Evolutionary conservation across 2,329 filamentous ascomycete genomes (phyloP).

Genomic region (Apiospora rasikravindrae): DNA sequence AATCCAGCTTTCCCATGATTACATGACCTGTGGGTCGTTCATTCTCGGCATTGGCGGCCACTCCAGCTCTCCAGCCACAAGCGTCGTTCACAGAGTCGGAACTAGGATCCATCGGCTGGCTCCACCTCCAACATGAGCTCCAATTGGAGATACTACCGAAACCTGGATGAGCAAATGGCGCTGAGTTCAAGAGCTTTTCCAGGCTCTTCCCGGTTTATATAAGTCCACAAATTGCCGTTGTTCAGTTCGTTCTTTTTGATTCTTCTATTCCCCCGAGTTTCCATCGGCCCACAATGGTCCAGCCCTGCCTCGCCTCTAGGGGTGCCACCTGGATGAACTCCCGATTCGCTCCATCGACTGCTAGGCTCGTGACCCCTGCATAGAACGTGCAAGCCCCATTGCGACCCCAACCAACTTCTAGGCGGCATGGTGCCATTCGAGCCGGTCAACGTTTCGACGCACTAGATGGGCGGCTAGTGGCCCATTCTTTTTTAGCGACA

Average conservation of each 20-base stretch:
- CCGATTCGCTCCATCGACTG: background rate
- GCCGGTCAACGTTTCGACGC: background rate
- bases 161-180: background rate
- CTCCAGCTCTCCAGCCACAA: background rate
- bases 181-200: background rate
- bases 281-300: background rate
- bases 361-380: background rate
- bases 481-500: background rate
- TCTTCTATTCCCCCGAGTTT: background rate
- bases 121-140: background rate
- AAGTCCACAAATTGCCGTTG: background rate
- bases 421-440: background rate
- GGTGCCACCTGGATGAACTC: background rate
- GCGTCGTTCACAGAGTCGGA: background rate
- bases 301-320: background rate
- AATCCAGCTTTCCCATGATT: constrained; percentile 3
- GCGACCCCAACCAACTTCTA: too few species aligned
- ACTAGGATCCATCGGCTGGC: background rate
- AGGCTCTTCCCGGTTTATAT: background rate
- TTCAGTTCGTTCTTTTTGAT: background rate
- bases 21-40: background rate
- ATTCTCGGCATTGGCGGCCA: background rate
- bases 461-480: background rate
- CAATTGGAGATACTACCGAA: background rate
- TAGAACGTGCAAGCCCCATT: too few species aligned